phyloP scores from a whole-genome alignment of 495 filamentous ascomycete genomes.

The Platismatia glauca region DNA sequence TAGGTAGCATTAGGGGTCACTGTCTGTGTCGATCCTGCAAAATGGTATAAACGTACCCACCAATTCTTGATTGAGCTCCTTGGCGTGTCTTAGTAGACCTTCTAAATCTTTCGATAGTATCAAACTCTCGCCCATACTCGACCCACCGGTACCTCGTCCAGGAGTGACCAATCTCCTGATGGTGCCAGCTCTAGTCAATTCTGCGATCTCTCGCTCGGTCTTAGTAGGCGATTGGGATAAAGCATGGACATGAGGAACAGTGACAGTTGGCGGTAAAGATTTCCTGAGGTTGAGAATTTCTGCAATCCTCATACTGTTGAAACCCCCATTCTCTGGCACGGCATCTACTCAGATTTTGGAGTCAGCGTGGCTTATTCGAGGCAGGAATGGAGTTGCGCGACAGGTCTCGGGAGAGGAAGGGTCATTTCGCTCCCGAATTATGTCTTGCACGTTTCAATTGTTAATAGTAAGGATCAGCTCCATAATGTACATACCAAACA shows the following conservation, averaged over 20 bases:
- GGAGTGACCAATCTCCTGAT: slow-evolving; percentile 60
- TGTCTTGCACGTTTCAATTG: too few species aligned
- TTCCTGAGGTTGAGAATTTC: slow-evolving; percentile 60
- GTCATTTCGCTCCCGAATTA: too few species aligned
- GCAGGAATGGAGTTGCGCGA: too few species aligned
- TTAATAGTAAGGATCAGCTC: too few species aligned
- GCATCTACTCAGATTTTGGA: too few species aligned
- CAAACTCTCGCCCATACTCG: slow-evolving; percentile 59
- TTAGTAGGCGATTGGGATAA: slow-evolving; percentile 55
- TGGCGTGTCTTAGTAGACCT: slow-evolving; percentile 38
- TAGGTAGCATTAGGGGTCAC: slow-evolving; percentile 15
- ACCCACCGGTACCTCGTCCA: slow-evolving; percentile 49
- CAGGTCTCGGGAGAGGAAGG: too few species aligned
- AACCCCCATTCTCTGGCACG: slow-evolving; percentile 56
- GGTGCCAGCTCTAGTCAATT: slow-evolving; percentile 48
- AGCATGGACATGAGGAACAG: slow-evolving; percentile 62
- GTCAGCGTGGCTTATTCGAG: too few species aligned
- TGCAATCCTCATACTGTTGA: slow-evolving; percentile 64
- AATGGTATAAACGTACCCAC: slow-evolving; percentile 33
- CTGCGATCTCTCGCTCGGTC: slow-evolving; percentile 65
- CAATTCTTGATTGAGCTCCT: slow-evolving; percentile 37
- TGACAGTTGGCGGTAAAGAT: slow-evolving; percentile 60
- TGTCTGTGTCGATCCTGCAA: background rate
- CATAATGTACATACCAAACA: too few species aligned
- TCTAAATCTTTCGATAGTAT: slow-evolving; percentile 58